Percentiles rank a stretch among this genome's conserved stretches.
phyloP scores from a whole-genome alignment of 2,329 filamentous ascomycete species.

The Cladophialophora psammophila region DNA sequence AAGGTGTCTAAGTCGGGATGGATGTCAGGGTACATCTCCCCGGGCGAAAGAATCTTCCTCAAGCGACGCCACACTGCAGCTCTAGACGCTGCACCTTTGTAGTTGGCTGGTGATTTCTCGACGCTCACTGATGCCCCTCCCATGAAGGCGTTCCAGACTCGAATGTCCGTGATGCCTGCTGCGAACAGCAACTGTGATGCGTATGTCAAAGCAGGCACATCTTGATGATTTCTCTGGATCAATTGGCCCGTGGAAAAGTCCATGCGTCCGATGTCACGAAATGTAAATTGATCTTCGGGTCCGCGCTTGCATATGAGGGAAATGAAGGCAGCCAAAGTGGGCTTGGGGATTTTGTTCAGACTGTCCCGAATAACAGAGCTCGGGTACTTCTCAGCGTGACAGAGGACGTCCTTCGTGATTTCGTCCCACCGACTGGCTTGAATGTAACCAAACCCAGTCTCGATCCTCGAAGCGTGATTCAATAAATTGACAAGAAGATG shows the following conservation, averaged over 20 bases:
- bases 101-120: constrained; percentile 4
- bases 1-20: constrained; percentile 34
- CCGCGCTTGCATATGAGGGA: constrained; percentile 49
- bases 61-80: constrained; percentile 22
- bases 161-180: constrained; percentile 22
- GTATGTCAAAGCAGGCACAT: constrained; percentile 25
- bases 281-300: constrained; percentile 15
- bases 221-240: constrained; percentile 4
- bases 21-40: constrained; percentile 10
- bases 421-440: constrained; percentile 46
- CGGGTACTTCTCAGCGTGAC: constrained; percentile 31
- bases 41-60: constrained; percentile 18
- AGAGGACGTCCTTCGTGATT: constrained; percentile 40
- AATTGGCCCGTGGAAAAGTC: neutral
- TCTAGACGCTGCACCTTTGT: constrained; percentile 15
- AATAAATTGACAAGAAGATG: constrained; percentile 60
- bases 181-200: constrained; percentile 23
- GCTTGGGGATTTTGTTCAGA: constrained; percentile 45
- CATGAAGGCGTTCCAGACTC: constrained; percentile 35
- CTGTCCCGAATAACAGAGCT: constrained; percentile 30
- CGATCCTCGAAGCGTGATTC: constrained; percentile 50
- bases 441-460: constrained; percentile 54
- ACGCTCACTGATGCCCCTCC: constrained; percentile 22
- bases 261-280: constrained; percentile 6
- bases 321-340: constrained; percentile 56